These are phyloP conservation scores for Nepenthes mirabilis DNA, from an alignment of 148 eudicot species.

Conservation along the genomic window DNA sequence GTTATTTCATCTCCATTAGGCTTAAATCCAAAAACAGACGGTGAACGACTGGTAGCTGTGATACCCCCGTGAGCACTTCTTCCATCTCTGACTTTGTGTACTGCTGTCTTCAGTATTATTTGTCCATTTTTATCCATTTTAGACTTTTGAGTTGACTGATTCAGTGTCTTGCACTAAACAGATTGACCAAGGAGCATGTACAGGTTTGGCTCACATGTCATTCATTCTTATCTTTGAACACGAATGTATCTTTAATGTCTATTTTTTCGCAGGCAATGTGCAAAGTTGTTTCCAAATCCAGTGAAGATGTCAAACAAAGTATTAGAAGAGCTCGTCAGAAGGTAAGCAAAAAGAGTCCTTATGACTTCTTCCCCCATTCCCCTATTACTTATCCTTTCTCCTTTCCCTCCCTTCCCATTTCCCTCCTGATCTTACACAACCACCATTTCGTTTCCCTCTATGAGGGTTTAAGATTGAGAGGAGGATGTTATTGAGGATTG, in stretches of 20 bases:
- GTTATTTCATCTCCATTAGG: constrained; percentile 83
- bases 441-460: too few relatives aligned
- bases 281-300: constrained; percentile 71
- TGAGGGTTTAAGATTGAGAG: too few relatives aligned
- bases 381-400: not conserved
- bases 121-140: not conserved
- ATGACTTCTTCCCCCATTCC: not conserved
- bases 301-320: constrained; percentile 95
- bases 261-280: constrained; percentile 53
- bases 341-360: constrained; percentile 23
- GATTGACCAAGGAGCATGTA: constrained; percentile 84
- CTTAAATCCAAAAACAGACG: constrained; percentile 69
- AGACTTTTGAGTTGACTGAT: not conserved
- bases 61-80: constrained; percentile 66
- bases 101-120: not conserved
- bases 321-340: constrained; percentile 96
- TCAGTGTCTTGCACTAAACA: constrained; percentile 22
- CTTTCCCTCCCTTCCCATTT: not conserved
- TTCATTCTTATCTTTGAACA: not conserved
- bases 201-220: constrained; percentile 36
- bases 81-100: constrained; percentile 1
- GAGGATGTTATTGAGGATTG: too few relatives aligned
- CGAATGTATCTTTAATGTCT: not conserved
- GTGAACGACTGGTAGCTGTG: constrained; percentile 50
- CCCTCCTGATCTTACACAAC: too few relatives aligned